Conservation (phyloP, 805 yeast genomes). For the Lachancea cidri region DNA sequence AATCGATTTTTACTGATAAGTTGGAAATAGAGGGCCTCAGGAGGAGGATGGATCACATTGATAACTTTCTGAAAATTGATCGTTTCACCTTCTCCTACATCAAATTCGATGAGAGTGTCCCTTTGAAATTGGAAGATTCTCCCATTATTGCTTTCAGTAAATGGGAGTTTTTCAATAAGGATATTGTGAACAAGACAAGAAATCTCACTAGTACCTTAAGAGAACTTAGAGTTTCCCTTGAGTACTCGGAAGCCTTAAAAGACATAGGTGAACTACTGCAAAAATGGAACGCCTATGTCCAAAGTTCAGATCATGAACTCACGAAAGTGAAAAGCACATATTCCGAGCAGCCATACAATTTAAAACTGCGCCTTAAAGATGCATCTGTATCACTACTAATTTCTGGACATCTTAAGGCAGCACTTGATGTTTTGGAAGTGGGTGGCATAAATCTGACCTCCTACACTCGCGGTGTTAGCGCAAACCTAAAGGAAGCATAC, state of each 20-base stretch:
- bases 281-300: neutral
- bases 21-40: neutral
- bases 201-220: conserved; percentile 18
- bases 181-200: neutral
- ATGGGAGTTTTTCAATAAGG: conserved; percentile 19
- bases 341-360: neutral
- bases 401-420: conserved; percentile 17
- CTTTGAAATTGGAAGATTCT: conserved; percentile 1
- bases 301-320: neutral
- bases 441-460: conserved; percentile 18
- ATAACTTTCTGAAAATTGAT: conserved; percentile 10
- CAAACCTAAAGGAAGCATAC: conserved; percentile 20
- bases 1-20: neutral
- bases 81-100: conserved; percentile 3
- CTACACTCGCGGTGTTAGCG: conserved; percentile 22
- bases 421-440: conserved; percentile 22
- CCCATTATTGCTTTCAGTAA: conserved; percentile 30
- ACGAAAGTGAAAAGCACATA: neutral
- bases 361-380: conserved; percentile 26
- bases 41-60: conserved; percentile 5
- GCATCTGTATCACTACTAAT: conserved; percentile 19
- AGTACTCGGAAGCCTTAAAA: conserved; percentile 20
- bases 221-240: conserved; percentile 22
- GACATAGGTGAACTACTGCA: neutral
- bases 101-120: neutral